Evolutionary conservation across 2,329 filamentous ascomycete genomes (phyloP).

Genomic region (Camptophora hylomeconis): DNA sequence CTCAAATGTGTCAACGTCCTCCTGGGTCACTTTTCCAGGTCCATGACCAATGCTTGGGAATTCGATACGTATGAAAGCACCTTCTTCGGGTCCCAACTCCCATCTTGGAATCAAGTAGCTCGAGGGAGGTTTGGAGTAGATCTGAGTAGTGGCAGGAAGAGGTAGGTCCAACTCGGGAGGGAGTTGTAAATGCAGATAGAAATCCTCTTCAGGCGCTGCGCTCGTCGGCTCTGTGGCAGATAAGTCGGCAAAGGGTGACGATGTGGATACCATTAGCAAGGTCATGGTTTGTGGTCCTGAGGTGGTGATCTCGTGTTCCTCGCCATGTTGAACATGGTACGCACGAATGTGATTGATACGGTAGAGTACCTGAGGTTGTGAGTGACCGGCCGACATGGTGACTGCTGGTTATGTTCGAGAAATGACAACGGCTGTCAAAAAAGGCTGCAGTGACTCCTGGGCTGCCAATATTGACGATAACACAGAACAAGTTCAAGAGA

Average conservation of each 20-base stretch:
- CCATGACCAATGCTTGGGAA: slow-evolving; percentile 65
- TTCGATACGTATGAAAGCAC: slow-evolving; percentile 85
- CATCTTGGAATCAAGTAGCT: slow-evolving; percentile 93
- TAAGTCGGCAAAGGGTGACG: slow-evolving; percentile 50
- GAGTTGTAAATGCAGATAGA: slow-evolving; percentile 90
- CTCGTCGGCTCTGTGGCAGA: slow-evolving; percentile 44
- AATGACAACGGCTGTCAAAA: too few species aligned
- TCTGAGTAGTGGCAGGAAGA: slow-evolving; percentile 86
- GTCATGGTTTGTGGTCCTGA: slow-evolving; percentile 84
- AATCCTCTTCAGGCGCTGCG: slow-evolving; percentile 63
- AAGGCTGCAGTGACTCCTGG: too few species aligned
- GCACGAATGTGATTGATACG: slow-evolving; percentile 69
- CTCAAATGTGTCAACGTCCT: slow-evolving; percentile 92
- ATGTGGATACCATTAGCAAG: slow-evolving; percentile 88
- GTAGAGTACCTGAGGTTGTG: slow-evolving; percentile 44
- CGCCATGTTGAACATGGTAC: slow-evolving; percentile 80
- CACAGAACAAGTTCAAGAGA: too few species aligned
- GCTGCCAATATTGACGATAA: too few species aligned
- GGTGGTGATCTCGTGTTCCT: slow-evolving; percentile 68
- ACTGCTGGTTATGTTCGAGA: too few species aligned
- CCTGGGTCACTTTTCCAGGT: slow-evolving; percentile 54
- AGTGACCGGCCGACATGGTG: slow-evolving; percentile 31
- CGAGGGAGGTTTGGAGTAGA: slow-evolving; percentile 85
- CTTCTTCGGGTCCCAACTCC: slow-evolving; percentile 78
- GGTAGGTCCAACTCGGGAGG: slow-evolving; percentile 90